phyloP scores from a whole-genome alignment of 1,284 basidiomycete species.

The Leccinum ponderosum region DNA sequence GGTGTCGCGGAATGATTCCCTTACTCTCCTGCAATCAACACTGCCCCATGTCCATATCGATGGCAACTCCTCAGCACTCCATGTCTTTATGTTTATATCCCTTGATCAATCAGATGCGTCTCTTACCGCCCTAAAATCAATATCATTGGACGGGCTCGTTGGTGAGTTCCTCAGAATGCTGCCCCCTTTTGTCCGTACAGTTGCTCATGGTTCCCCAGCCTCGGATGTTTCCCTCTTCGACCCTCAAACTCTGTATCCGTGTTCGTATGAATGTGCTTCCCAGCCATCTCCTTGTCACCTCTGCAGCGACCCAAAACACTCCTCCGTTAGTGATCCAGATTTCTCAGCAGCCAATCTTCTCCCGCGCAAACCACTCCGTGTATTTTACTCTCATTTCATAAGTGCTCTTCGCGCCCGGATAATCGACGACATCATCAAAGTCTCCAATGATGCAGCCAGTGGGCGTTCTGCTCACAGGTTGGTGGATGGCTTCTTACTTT shows the following conservation, averaged over 20 bases:
- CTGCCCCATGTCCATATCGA: conserved; percentile 51
- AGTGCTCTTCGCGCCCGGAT: conserved; percentile 49
- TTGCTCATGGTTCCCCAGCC: conserved; percentile 29
- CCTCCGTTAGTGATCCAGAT: conserved; percentile 18
- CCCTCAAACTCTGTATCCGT: conserved; percentile 52
- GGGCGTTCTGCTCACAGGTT: conserved; percentile 43
- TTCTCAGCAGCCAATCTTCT: conserved; percentile 35
- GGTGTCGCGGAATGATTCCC: conserved; percentile 38
- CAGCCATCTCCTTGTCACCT: conserved; percentile 42
- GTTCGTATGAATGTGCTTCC: conserved; percentile 46
- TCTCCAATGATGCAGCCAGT: conserved; percentile 27
- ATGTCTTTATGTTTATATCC: conserved; percentile 56
- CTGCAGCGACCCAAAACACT: conserved; percentile 36
- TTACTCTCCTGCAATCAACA: conserved; percentile 45
- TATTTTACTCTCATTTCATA: conserved; percentile 45
- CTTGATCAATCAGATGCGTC: conserved; percentile 32
- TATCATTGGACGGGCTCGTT: conserved; percentile 47
- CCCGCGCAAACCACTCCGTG: conserved; percentile 47
- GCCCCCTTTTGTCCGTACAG: not conserved
- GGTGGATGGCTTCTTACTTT: conserved; percentile 60
- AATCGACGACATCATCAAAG: conserved; percentile 56
- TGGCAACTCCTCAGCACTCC: conserved; percentile 42
- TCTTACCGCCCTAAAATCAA: conserved; percentile 32
- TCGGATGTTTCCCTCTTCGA: conserved; percentile 42
- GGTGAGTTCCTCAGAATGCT: conserved; percentile 40